Percentiles rank a stretch among this genome's conserved stretches.
These are phyloP conservation scores for Stachybotrys chlorohalonatus DNA, from an alignment of 2,329 filamentous ascomycete genomes.

Conservation along the genomic window DNA sequence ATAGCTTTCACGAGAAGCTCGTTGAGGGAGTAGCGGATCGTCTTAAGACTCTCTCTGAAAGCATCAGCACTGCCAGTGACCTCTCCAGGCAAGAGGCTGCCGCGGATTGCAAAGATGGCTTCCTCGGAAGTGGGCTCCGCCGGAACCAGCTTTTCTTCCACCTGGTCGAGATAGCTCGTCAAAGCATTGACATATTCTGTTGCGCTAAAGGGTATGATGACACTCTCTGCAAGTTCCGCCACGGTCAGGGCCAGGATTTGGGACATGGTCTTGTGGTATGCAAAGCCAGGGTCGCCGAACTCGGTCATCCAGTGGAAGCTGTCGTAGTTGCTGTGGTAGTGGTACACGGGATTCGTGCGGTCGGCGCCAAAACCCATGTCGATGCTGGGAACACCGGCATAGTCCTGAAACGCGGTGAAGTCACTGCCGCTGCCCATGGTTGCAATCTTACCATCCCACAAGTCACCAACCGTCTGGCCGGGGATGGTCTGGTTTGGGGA, in stretches of 20 bases:
- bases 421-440: constrained; percentile 68
- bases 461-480: constrained; percentile 61
- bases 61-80: constrained; percentile 24
- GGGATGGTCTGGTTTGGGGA: constrained; percentile 70
- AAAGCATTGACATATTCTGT: constrained; percentile 55
- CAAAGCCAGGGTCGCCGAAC: constrained; percentile 62
- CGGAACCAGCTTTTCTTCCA: constrained; percentile 39
- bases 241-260: constrained; percentile 56
- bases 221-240: constrained; percentile 50
- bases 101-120: constrained; percentile 20
- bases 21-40: constrained; percentile 27
- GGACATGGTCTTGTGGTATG: constrained; percentile 58
- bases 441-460: constrained; percentile 52
- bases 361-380: constrained; percentile 50
- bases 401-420: constrained; percentile 68
- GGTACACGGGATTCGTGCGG: constrained; percentile 49
- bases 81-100: constrained; percentile 10
- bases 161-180: constrained; percentile 38
- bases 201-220: constrained; percentile 55
- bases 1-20: constrained; percentile 29
- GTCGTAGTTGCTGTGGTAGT: constrained; percentile 90
- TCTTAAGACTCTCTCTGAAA: constrained; percentile 29
- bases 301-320: constrained; percentile 82
- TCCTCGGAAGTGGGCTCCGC: constrained; percentile 13
- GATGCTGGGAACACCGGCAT: constrained; percentile 55